Conservation (phyloP, 805 yeast genomes). For the Metschnikowia picachoensis region DNA sequence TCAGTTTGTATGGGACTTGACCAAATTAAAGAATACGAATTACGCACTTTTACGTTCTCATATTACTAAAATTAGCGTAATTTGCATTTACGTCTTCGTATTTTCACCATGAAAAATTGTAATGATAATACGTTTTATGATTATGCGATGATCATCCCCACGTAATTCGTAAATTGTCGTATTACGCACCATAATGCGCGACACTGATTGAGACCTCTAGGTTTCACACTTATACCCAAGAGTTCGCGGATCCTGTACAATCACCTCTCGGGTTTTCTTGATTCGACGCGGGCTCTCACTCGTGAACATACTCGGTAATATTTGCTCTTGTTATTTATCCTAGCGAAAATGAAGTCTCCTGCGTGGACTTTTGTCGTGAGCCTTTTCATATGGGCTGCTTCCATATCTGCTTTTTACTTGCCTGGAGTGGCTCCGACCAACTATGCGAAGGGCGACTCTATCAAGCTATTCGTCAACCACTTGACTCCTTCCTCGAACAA, state of each 20-base stretch:
- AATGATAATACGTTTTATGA: too few relatives aligned
- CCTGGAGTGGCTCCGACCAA: constrained; percentile 97
- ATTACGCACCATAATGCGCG: too few relatives aligned
- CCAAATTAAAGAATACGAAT: too few relatives aligned
- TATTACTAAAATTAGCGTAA: too few relatives aligned
- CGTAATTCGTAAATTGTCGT: too few relatives aligned
- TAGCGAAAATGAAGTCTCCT: constrained; percentile 13
- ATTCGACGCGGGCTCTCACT: constrained; percentile 5
- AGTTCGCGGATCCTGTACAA: constrained; percentile 1
- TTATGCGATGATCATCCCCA: too few relatives aligned
- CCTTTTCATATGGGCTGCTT: constrained; percentile 15
- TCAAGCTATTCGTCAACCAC: constrained; percentile 84
- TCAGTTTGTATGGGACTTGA: too few relatives aligned
- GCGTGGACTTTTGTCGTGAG: constrained; percentile 18
- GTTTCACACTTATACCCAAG: too few relatives aligned
- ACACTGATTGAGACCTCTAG: too few relatives aligned
- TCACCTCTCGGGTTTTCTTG: constrained; percentile 1
- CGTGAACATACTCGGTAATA: background rate
- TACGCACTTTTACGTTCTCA: too few relatives aligned
- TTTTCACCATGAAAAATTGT: too few relatives aligned
- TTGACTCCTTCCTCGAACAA: constrained; percentile 71
- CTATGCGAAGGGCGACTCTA: constrained; percentile 64
- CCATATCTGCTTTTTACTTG: constrained; percentile 64
- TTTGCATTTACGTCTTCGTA: too few relatives aligned
- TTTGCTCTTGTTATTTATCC: background rate